Evolutionary conservation across 2,329 filamentous ascomycete genomes (phyloP).

Genomic region (Aphanocladium album): DNA sequence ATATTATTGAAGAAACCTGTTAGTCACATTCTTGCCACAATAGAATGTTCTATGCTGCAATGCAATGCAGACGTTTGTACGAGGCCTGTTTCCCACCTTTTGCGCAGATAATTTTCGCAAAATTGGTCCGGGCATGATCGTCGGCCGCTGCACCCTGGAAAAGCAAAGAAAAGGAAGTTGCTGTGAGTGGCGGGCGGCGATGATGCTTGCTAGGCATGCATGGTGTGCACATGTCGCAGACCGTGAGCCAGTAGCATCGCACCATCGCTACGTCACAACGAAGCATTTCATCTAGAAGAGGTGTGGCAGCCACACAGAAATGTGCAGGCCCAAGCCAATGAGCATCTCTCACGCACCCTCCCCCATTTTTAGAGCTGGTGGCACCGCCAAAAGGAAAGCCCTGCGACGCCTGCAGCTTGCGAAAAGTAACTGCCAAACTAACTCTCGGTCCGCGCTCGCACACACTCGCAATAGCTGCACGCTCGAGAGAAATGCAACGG

Average conservation of each 20-base stretch:
- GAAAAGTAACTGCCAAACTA: not conserved
- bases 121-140: not conserved
- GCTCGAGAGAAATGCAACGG: not conserved
- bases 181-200: not conserved
- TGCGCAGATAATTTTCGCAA: not conserved
- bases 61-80: not conserved
- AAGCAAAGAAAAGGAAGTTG: not conserved
- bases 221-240: not conserved
- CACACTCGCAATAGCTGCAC: not conserved
- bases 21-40: not conserved
- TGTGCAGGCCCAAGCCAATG: not conserved
- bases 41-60: not conserved
- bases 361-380: not conserved
- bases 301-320: not conserved
- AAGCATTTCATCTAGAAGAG: not conserved
- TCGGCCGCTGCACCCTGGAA: not conserved
- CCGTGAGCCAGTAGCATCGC: not conserved
- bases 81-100: not conserved
- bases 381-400: not conserved
- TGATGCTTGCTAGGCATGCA: not conserved
- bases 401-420: not conserved
- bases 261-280: not conserved
- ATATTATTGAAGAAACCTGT: not conserved
- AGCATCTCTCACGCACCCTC: not conserved
- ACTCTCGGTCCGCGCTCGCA: not conserved